Conservation (phyloP, 352 stramenopile species). For the Phytopythium cucurbitacearum region DNA sequence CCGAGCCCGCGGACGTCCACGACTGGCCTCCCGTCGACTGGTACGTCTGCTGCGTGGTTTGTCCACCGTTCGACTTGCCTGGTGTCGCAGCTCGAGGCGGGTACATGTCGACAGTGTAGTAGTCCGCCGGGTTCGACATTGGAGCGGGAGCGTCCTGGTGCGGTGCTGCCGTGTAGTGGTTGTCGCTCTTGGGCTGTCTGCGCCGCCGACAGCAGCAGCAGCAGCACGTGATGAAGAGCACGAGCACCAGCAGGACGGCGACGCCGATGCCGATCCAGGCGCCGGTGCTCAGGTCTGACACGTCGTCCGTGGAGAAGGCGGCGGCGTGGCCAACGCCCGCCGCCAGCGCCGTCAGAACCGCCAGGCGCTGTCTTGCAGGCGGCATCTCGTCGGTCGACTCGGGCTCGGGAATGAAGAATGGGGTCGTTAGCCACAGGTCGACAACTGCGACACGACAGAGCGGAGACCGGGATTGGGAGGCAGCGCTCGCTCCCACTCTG, state of each 20-base stretch:
- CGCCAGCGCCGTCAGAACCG: too few species aligned
- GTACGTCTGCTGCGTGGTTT: slow-evolving; percentile 2
- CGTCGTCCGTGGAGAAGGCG: not conserved
- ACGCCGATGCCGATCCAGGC: slow-evolving; percentile 15
- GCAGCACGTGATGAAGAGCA: slow-evolving; percentile 19
- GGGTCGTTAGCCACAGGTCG: too few species aligned
- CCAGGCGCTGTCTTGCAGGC: too few species aligned
- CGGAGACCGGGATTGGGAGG: too few species aligned
- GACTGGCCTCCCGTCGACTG: slow-evolving; percentile 6
- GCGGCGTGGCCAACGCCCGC: too few species aligned
- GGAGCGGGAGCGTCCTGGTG: slow-evolving; percentile 14
- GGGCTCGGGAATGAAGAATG: too few species aligned
- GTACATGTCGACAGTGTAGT: slow-evolving; percentile 14
- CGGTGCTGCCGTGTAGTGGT: not conserved
- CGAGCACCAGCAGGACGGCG: slow-evolving; percentile 12
- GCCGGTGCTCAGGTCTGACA: slow-evolving; percentile 12
- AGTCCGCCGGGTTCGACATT: slow-evolving; percentile 10
- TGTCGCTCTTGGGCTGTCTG: slow-evolving; percentile 10
- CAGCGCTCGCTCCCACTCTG: too few species aligned
- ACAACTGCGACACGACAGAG: too few species aligned
- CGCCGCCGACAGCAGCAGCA: slow-evolving; percentile 19
- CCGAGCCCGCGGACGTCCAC: slow-evolving; percentile 18
- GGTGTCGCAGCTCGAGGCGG: slow-evolving; percentile 9
- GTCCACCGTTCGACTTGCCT: not conserved
- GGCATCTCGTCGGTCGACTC: too few species aligned